Percentiles rank a stretch among this genome's conserved stretches.
These are phyloP conservation scores for Blumeria hordei DNA, from an alignment of 2,329 filamentous ascomycete species.

Conservation along the genomic window DNA sequence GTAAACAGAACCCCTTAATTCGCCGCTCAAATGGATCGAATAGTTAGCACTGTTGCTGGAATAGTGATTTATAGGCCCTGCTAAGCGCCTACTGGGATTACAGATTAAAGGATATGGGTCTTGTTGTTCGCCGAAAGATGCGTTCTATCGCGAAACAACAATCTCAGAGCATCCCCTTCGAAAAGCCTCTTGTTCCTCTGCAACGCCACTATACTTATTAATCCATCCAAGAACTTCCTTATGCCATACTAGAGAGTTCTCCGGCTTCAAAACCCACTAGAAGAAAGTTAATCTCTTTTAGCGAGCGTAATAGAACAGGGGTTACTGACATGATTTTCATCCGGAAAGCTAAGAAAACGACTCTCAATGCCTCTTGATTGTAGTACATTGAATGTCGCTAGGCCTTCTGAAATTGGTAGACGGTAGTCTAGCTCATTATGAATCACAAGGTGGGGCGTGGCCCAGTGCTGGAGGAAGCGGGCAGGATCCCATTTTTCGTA, in stretches of 20 bases:
- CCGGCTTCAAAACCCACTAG: conserved; percentile 67
- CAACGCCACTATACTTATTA: conserved; percentile 32
- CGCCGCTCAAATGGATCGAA: too few species aligned
- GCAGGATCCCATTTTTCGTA: conserved; percentile 52
- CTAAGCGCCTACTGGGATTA: too few species aligned
- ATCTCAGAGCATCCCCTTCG: conserved; percentile 3
- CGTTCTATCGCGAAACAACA: neutral
- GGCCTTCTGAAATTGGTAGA: conserved; percentile 57
- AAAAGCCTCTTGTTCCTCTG: conserved; percentile 10
- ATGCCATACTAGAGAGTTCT: conserved; percentile 84
- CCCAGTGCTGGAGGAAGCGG: conserved; percentile 22
- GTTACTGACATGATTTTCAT: conserved; percentile 35
- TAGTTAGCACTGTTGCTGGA: too few species aligned
- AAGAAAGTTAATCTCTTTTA: neutral
- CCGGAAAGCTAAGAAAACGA: conserved; percentile 39
- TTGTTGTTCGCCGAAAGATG: too few species aligned
- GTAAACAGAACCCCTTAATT: too few species aligned
- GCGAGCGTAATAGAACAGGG: neutral
- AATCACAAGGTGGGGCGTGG: conserved; percentile 70
- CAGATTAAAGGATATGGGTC: too few species aligned
- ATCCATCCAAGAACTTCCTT: conserved; percentile 61
- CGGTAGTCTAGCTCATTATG: conserved; percentile 83
- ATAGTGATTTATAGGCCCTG: too few species aligned
- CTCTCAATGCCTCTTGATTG: conserved; percentile 36
- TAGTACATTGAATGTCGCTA: conserved; percentile 38